These are phyloP conservation scores for Cyphellophora attinorum DNA, from an alignment of 2,329 filamentous ascomycete species.

Conservation along the genomic window DNA sequence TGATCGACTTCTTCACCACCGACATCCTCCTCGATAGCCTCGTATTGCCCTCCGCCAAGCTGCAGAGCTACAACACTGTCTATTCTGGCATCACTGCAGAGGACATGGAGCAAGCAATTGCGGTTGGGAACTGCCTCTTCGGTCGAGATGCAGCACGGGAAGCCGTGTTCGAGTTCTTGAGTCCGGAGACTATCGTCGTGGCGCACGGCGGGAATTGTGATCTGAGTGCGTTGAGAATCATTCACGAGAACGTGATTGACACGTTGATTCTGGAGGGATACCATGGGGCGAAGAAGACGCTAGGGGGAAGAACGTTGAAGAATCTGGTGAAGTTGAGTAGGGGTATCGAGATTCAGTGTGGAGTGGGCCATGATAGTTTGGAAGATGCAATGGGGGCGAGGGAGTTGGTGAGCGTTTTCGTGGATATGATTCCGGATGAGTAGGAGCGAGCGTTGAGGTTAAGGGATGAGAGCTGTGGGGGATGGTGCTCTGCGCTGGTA, in stretches of 20 bases:
- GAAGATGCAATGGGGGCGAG: conserved; percentile 37
- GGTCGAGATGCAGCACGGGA: conserved; percentile 34
- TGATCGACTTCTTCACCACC: conserved; percentile 42
- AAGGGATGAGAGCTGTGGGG: too few relatives aligned
- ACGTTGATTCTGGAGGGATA: conserved; percentile 25
- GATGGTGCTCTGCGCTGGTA: too few relatives aligned
- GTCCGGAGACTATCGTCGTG: conserved; percentile 39
- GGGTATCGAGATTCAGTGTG: conserved; percentile 19
- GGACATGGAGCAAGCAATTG: conserved; percentile 29
- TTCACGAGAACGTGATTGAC: conserved; percentile 37
- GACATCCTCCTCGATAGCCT: conserved; percentile 41
- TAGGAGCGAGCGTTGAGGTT: too few relatives aligned
- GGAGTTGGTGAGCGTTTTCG: conserved; percentile 25
- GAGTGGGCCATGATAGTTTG: conserved; percentile 31
- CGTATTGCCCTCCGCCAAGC: conserved; percentile 37
- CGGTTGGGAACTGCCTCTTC: conserved; percentile 25
- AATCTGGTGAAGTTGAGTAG: conserved; percentile 14
- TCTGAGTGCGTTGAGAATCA: conserved; percentile 38
- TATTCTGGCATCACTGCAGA: conserved; percentile 39
- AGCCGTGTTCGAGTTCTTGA: conserved; percentile 35
- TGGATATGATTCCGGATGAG: conserved; percentile 1
- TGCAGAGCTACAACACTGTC: conserved; percentile 41
- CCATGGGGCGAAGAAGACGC: conserved; percentile 2
- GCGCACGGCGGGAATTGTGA: conserved; percentile 37
- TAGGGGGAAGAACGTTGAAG: conserved; percentile 17